Percentiles rank a stretch among this genome's conserved stretches.
Conservation (phyloP, 129 eudicot genomes). For the Artemisia argyi region DNA sequence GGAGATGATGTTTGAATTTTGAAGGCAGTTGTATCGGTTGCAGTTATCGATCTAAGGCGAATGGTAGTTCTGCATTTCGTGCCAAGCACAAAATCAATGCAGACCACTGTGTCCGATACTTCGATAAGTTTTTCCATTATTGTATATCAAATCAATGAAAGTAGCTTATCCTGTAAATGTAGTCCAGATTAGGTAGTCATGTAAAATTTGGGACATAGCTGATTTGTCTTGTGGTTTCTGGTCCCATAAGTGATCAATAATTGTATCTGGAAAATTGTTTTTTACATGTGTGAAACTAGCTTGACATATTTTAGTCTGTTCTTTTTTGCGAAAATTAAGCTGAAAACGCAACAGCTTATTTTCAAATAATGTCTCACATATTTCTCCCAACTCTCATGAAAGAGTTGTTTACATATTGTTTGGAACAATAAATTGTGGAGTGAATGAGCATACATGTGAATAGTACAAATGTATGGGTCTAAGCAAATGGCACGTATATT, state of each 20-base stretch:
- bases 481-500: too few relatives aligned
- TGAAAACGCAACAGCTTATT: too few relatives aligned
- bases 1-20: constrained; percentile 80
- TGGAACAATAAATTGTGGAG: too few relatives aligned
- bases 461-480: too few relatives aligned
- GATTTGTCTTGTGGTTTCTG: constrained; percentile 7
- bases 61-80: constrained; percentile 67
- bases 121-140: constrained; percentile 59
- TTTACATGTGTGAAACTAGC: not conserved
- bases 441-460: too few relatives aligned
- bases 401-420: too few relatives aligned
- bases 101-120: constrained; percentile 51
- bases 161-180: constrained; percentile 1
- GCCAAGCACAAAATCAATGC: constrained; percentile 52
- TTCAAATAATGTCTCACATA: too few relatives aligned
- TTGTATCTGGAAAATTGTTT: not conserved
- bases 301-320: too few relatives aligned
- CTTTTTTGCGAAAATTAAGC: too few relatives aligned
- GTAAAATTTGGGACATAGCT: constrained; percentile 29
- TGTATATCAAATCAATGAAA: not conserved
- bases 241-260: constrained; percentile 22
- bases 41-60: constrained; percentile 43
- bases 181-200: constrained; percentile 8
- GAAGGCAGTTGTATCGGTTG: constrained; percentile 53
- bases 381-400: too few relatives aligned